Base-by-base conservation (phyloP, 257 asterid genomes). In the Solanum corneliomulleri region DNA sequence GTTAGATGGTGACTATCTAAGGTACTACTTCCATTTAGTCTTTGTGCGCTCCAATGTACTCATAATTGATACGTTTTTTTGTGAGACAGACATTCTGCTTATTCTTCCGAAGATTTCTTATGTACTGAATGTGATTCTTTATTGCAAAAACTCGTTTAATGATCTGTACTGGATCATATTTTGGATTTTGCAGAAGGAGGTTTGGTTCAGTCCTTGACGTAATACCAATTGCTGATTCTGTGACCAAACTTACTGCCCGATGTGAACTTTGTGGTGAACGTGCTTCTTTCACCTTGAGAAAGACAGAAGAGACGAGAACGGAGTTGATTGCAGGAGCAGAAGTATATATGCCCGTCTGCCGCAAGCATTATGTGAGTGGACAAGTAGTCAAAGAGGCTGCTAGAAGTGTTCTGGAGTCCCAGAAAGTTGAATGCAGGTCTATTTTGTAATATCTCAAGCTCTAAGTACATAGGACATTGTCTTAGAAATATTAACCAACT, bases 301-400 rank as follows among this genome's bases (percentile, higher is more conserved):
- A 97, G 93, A 95, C 98, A 2, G 92, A 89, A 52, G 99, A 97
- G 89, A 94, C 93, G 35, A 88, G 88, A 91, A 94, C 94, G 0
- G 98, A 94, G 89, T 74, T 95, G 37, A 94, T 97, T 88, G 98
- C 92, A 37, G 99, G 98, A 87, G 98, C 98, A 11, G 98, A 95
- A 1, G 97, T 94, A n/a, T 94, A 97, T 81, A 95, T 95, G 98
- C 98, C 99, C 0, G 98, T 95, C 37, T 97, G 98, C 89, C 94
- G 98, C n/a, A 92, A 95, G 87, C 99, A 94, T 90, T 96, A 95
- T 87, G 95, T 93, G 64, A 91, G 94, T 41, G 99, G 98, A 70
- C 97, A 95, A 88, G 93, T 94, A 16, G 94, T 94, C 84, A 97
- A 95, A 92, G 98, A 92, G 87, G 96, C 95, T 86, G 87, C 96